A percentile compares a stretch with the other conserved stretches of the same genome.
These are phyloP conservation scores for Nasturtium officinale DNA, from an alignment of 345 rosid genomes.

Conservation along the genomic window DNA sequence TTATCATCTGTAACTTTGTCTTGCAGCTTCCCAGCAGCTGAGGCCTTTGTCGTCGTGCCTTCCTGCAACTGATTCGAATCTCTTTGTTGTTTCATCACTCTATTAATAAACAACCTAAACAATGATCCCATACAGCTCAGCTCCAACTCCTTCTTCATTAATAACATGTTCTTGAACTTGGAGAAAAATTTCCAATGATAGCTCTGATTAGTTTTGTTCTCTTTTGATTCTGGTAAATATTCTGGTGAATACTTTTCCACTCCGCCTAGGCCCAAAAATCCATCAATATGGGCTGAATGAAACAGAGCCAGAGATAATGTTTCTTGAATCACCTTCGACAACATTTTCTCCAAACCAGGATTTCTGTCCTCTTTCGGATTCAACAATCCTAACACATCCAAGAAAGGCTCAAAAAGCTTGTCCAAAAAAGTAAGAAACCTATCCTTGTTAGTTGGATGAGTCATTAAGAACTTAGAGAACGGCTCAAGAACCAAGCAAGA, in stretches of 20 bases:
- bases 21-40: constrained; percentile 38
- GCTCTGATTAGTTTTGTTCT: constrained; percentile 53
- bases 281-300: constrained; percentile 80
- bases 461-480: constrained; percentile 73
- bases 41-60: constrained; percentile 43
- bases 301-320: constrained; percentile 70
- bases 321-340: constrained; percentile 59
- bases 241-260: constrained; percentile 55
- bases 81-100: constrained; percentile 60
- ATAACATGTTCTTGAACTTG: constrained; percentile 54
- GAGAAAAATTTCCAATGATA: constrained; percentile 83
- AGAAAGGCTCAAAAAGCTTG: constrained; percentile 68
- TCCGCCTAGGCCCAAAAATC: constrained; percentile 64
- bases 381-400: constrained; percentile 57
- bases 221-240: constrained; percentile 50
- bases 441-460: constrained; percentile 73
- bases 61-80: constrained; percentile 49
- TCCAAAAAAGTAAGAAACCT: constrained; percentile 72
- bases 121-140: constrained; percentile 65
- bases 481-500: constrained; percentile 75
- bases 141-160: constrained; percentile 49
- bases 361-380: constrained; percentile 41
- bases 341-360: constrained; percentile 38
- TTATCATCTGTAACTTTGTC: constrained; percentile 31
- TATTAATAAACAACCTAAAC: constrained; percentile 62